These are phyloP conservation scores for Globisporangium barbulae DNA, from an alignment of 352 stramenopile species.

Conservation along the genomic window DNA sequence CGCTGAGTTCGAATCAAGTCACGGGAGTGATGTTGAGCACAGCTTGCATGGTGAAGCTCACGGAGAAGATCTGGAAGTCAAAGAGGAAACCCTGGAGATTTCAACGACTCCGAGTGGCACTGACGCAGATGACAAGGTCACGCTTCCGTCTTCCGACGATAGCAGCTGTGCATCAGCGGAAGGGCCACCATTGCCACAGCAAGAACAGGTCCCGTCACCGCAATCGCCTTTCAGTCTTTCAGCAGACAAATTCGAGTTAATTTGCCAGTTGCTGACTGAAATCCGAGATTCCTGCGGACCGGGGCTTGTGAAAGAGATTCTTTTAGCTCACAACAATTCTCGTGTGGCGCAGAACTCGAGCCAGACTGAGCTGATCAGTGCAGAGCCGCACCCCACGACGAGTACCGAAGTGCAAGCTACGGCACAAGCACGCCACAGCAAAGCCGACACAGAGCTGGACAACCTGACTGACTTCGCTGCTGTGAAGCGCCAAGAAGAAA, in stretches of 20 bases:
- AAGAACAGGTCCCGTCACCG: background rate
- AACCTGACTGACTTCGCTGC: background rate
- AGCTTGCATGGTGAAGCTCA: background rate
- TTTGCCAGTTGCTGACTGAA: conserved; percentile 35
- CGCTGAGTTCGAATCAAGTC: background rate
- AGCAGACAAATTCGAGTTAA: conserved; percentile 32
- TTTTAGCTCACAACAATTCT: conserved; percentile 3
- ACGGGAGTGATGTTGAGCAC: background rate
- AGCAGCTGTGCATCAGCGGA: background rate
- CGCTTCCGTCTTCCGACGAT: background rate
- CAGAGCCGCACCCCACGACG: background rate
- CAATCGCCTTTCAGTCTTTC: conserved; percentile 10
- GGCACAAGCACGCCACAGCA: background rate
- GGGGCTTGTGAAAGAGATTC: conserved; percentile 11
- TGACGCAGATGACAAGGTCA: background rate
- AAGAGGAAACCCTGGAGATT: background rate
- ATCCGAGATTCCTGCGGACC: conserved; percentile 25
- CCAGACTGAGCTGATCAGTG: background rate
- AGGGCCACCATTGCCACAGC: background rate
- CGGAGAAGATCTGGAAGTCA: background rate
- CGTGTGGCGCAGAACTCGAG: background rate
- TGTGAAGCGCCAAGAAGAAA: background rate
- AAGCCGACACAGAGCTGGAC: background rate
- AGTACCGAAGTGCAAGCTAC: background rate
- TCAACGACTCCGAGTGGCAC: no score